Evolutionary conservation across 805 yeast species (phyloP).

Genomic region (Ogataea ganodermae): DNA sequence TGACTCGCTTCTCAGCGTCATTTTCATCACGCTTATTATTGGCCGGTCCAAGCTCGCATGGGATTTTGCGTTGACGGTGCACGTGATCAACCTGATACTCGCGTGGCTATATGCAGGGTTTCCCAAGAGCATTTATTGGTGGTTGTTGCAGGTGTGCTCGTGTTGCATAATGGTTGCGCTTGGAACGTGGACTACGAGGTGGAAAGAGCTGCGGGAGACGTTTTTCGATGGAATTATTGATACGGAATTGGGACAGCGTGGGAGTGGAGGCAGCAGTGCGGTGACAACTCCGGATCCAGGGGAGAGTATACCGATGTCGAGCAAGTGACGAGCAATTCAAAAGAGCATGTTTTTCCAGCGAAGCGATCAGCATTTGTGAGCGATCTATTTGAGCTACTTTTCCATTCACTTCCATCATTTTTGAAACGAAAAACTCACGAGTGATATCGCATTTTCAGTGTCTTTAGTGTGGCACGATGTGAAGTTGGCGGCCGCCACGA

Average conservation of each 20-base stretch:
- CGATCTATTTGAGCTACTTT: too few relatives aligned
- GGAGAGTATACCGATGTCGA: not conserved
- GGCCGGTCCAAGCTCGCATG: slow-evolving; percentile 93
- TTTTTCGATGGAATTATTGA: slow-evolving; percentile 85
- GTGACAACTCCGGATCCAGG: slow-evolving; percentile 16
- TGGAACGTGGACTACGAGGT: slow-evolving; percentile 88
- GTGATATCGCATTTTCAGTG: too few relatives aligned
- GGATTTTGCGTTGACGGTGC: slow-evolving; percentile 95
- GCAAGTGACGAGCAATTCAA: slow-evolving; percentile 1
- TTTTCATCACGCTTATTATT: slow-evolving; percentile 82
- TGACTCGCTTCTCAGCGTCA: slow-evolving; percentile 78
- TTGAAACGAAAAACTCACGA: too few relatives aligned
- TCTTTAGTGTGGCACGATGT: too few relatives aligned
- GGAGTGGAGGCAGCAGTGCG: slow-evolving; percentile 12
- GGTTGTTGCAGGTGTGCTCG: slow-evolving; percentile 74
- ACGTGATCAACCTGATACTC: slow-evolving; percentile 71
- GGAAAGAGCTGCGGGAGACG: slow-evolving; percentile 88
- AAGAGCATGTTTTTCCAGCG: too few relatives aligned
- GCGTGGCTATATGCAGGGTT: slow-evolving; percentile 67
- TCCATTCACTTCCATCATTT: too few relatives aligned
- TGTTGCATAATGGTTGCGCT: slow-evolving; percentile 69
- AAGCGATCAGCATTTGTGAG: too few relatives aligned
- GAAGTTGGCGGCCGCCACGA: too few relatives aligned
- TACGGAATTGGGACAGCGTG: slow-evolving; percentile 46
- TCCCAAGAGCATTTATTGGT: slow-evolving; percentile 79